Conservation (phyloP, 2,329 filamentous ascomycete species). For the Huntiella savannae region DNA sequence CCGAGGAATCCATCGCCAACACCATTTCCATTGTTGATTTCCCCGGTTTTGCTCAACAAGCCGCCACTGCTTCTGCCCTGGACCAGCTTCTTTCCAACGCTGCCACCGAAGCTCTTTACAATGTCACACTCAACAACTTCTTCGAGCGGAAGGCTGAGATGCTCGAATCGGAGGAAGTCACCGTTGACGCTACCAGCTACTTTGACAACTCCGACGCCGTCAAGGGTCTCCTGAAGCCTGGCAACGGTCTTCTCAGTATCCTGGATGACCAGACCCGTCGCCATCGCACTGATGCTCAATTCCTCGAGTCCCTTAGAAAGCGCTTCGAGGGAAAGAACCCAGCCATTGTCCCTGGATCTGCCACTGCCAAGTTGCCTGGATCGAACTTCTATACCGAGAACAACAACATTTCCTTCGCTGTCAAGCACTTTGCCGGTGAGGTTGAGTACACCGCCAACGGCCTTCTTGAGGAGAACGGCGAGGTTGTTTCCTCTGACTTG, state of each 20-base stretch:
- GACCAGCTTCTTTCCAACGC: conserved; percentile 93
- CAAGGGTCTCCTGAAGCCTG: conserved; percentile 73
- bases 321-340: conserved; percentile 90
- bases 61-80: conserved; percentile 64
- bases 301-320: conserved; percentile 78
- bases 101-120: conserved; percentile 79
- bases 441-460: conserved; percentile 82
- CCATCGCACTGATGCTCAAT: conserved; percentile 71
- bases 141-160: conserved; percentile 89
- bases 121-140: conserved; percentile 84
- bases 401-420: conserved; percentile 60
- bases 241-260: conserved; percentile 84
- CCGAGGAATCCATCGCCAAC: conserved; percentile 77
- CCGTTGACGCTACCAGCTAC: conserved; percentile 78
- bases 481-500: conserved; percentile 85
- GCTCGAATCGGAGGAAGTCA: conserved; percentile 84
- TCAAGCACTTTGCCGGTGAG: conserved; percentile 91
- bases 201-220: conserved; percentile 96
- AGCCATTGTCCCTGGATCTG: conserved; percentile 60
- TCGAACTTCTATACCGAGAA: conserved; percentile 83
- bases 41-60: conserved; percentile 75
- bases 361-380: conserved; percentile 60
- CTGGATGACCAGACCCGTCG: conserved; percentile 88
- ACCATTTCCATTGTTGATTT: conserved; percentile 93
- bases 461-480: conserved; percentile 84